Evolutionary conservation across 2,329 filamentous ascomycete species (phyloP), one percentile per base, ranked within the genome.

Genomic region (Aquanectria penicillioides): DNA sequence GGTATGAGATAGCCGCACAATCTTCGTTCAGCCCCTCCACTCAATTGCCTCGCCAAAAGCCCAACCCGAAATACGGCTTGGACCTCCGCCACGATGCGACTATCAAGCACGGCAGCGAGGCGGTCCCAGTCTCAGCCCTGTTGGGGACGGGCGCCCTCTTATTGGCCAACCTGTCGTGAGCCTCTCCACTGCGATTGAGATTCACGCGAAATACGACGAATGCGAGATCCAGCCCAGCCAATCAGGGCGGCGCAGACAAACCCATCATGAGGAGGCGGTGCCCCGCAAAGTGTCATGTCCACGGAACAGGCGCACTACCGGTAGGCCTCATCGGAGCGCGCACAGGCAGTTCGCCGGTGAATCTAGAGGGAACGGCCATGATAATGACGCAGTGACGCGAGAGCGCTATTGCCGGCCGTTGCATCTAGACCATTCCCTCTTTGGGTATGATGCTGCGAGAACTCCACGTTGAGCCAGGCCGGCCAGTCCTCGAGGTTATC

Each of bases 131-230:
- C 53, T 54, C 58, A 61, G 58, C 54, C 54, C 58, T 58, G 54
- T 50, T n/a, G 20, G 29, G 36, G 6, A 15, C 26, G 9, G 7
- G 6, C 26, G 31, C 2, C 4, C 10, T 8, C 18, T 59, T 37
- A 66, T 69, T 69, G 65, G 67, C 20, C 25, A 26, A 15, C 7
- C 2, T 3, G n/a, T 5, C 4, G 7, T 8, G 2, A 22, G 5
- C 25, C 10, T 33, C 33, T 44, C 67, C 65, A 58, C 58, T 17
- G 6, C 1, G n/a, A 18, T n/a, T 40, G 26, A 26, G 28, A 52
- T 23, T 31, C 12, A 18, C 20, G 55, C 36, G 49, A 49, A 70
- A 73, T 71, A 73, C 71, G 71, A 73, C 49, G 68, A 70, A 70
- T 65, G 68, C 71, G 70, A 73, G 62, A 65, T 52, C 51, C 36